phyloP scores from a whole-genome alignment of 148 eudicot genomes.

The Amaranthus palmeri region DNA sequence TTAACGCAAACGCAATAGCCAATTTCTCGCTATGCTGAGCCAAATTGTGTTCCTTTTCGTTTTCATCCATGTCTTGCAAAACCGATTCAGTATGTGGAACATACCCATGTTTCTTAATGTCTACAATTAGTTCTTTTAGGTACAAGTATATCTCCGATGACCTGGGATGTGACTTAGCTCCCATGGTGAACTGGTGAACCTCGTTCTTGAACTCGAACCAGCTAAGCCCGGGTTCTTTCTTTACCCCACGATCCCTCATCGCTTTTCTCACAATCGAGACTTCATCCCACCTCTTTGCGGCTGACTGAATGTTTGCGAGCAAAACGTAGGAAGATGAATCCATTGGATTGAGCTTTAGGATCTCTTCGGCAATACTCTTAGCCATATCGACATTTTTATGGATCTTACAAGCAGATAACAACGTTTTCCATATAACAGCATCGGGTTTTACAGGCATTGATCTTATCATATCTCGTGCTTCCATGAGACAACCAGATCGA shows the following conservation, averaged over 20 bases:
- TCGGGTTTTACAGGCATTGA: slow-evolving; percentile 71
- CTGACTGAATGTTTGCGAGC: slow-evolving; percentile 65
- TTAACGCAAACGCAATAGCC: slow-evolving; percentile 78
- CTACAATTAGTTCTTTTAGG: slow-evolving; percentile 52
- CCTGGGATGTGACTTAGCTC: slow-evolving; percentile 61
- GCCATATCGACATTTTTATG: slow-evolving; percentile 69
- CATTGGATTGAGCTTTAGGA: slow-evolving; percentile 46
- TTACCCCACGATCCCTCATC: slow-evolving; percentile 61
- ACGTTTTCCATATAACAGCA: slow-evolving; percentile 74
- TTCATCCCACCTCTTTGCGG: slow-evolving; percentile 59
- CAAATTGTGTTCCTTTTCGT: slow-evolving; percentile 67
- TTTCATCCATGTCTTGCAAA: slow-evolving; percentile 68
- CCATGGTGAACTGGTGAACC: slow-evolving; percentile 60
- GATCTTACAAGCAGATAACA: slow-evolving; percentile 74
- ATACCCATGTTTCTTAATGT: slow-evolving; percentile 61
- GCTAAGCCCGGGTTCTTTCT: slow-evolving; percentile 80
- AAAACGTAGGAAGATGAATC: slow-evolving; percentile 76
- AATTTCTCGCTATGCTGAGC: slow-evolving; percentile 72
- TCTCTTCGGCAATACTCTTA: slow-evolving; percentile 53
- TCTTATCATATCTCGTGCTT: slow-evolving; percentile 68
- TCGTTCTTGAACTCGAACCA: slow-evolving; percentile 75
- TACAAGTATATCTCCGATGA: slow-evolving; percentile 47
- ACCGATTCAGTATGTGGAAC: slow-evolving; percentile 59
- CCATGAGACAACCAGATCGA: slow-evolving; percentile 54
- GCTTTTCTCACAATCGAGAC: slow-evolving; percentile 62